Evolutionary conservation across 352 stramenopile species (phyloP).

Genomic region (Hyaloperonospora brassicae): DNA sequence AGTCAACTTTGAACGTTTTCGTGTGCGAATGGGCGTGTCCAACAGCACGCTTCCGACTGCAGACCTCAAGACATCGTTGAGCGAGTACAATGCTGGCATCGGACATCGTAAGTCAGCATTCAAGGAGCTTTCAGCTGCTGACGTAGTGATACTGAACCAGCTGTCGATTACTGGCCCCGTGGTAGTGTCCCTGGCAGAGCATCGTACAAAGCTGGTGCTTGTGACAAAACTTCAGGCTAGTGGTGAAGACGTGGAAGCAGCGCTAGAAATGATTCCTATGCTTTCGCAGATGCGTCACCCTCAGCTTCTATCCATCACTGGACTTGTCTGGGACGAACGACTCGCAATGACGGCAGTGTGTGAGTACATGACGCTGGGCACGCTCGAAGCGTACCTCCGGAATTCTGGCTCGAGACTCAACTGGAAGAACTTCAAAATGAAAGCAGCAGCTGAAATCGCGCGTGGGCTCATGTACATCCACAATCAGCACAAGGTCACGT

Average conservation of each 20-base stretch:
- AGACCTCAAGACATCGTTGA: conserved; percentile 29
- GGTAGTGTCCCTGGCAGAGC: conserved; percentile 37
- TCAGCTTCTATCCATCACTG: conserved; percentile 50
- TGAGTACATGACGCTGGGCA: conserved; percentile 65
- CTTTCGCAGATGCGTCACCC: conserved; percentile 65
- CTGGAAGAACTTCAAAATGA: conserved; percentile 76
- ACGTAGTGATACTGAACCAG: conserved; percentile 34
- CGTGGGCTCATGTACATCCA: conserved; percentile 72
- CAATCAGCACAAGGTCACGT: conserved; percentile 58
- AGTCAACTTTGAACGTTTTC: conserved; percentile 27
- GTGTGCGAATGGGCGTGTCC: conserved; percentile 21
- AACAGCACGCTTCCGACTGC: conserved; percentile 19
- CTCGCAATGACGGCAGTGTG: conserved; percentile 57
- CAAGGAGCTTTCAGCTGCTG: conserved; percentile 37
- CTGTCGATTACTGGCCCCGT: conserved; percentile 43
- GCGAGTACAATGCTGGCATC: conserved; percentile 33
- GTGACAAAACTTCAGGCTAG: conserved; percentile 46
- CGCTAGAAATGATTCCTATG: conserved; percentile 43
- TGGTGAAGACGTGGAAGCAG: conserved; percentile 50
- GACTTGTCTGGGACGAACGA: conserved; percentile 52
- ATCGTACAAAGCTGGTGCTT: conserved; percentile 43
- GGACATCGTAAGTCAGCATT: conserved; percentile 50
- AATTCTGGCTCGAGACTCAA: conserved; percentile 33
- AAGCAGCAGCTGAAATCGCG: conserved; percentile 55
- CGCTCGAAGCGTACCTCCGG: conserved; percentile 50